Evolutionary conservation across 2,329 filamentous ascomycete species (phyloP).

Genomic region (Trichoderma sp.): DNA sequence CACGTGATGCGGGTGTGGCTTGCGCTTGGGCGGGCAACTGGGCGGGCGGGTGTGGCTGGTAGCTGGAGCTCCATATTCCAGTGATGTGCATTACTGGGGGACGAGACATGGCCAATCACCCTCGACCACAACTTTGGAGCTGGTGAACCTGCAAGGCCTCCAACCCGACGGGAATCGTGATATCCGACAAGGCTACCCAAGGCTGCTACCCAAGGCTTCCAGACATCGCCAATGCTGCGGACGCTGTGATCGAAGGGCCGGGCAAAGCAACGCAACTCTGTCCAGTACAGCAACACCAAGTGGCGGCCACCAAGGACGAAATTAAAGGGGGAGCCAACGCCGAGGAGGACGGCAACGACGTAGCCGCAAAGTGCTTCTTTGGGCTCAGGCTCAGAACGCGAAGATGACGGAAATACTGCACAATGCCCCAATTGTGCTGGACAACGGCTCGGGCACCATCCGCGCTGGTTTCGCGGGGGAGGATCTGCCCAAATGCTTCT

Average conservation of each 20-base stretch:
- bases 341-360: constrained; percentile 8
- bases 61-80: constrained; percentile 9
- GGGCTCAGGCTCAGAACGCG: background rate
- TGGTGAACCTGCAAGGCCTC: constrained; percentile 1
- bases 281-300: background rate
- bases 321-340: background rate
- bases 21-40: constrained; percentile 22
- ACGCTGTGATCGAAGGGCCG: constrained; percentile 10
- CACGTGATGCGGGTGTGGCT: constrained; percentile 36
- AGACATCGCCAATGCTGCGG: constrained; percentile 19
- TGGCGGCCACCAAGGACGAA: background rate
- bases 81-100: background rate
- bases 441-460: constrained; percentile 98
- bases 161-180: background rate
- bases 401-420: constrained; percentile 69
- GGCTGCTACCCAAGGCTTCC: background rate
- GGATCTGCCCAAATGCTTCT: constrained; percentile 93
- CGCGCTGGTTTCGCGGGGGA: constrained; percentile 95
- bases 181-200: background rate
- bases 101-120: constrained; percentile 21
- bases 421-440: constrained; percentile 97
- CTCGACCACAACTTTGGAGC: constrained; percentile 7
- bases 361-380: background rate
- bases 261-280: background rate
- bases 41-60: constrained; percentile 20